These are phyloP conservation scores for Coriolopsis trogii DNA, from an alignment of 1,284 basidiomycete species.

Conservation along the genomic window DNA sequence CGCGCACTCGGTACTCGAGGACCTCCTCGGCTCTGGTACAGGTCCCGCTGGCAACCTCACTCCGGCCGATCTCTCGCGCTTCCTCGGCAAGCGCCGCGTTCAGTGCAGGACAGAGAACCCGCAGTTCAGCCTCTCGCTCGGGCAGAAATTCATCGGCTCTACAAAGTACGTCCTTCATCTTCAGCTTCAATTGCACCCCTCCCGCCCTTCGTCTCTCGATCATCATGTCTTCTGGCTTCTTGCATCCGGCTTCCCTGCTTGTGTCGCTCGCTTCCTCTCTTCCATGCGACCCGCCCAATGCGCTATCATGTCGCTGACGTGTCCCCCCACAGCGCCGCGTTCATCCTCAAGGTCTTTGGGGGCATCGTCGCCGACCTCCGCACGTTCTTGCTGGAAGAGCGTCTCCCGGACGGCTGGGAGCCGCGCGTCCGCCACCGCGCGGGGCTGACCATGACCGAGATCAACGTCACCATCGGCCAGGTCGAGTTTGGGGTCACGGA, in stretches of 20 bases:
- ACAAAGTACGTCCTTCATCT: conserved; percentile 61
- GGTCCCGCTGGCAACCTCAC: conserved; percentile 54
- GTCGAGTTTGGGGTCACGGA: conserved; percentile 51
- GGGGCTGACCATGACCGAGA: conserved; percentile 59
- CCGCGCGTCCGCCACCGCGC: conserved; percentile 49
- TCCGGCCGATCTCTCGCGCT: conserved; percentile 55
- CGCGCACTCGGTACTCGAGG: conserved; percentile 51
- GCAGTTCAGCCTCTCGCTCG: conserved; percentile 48
- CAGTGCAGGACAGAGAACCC: conserved; percentile 56
- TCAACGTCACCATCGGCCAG: conserved; percentile 56
- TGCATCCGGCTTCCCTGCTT: not conserved
- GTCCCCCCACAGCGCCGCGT: conserved; percentile 46
- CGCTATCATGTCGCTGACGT: not conserved
- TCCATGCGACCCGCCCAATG: no score
- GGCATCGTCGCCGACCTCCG: conserved; percentile 59
- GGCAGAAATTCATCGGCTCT: conserved; percentile 65
- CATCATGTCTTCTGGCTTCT: not conserved
- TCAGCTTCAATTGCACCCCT: not conserved
- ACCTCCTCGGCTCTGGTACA: conserved; percentile 57
- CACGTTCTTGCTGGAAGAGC: conserved; percentile 60
- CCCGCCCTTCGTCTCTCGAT: not conserved
- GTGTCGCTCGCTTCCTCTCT: not conserved
- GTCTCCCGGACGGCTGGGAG: conserved; percentile 71
- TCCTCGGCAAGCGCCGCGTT: conserved; percentile 57
- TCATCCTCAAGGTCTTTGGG: conserved; percentile 63